Conservation (phyloP, 2,329 filamentous ascomycete species). For the Claviceps sp. region DNA sequence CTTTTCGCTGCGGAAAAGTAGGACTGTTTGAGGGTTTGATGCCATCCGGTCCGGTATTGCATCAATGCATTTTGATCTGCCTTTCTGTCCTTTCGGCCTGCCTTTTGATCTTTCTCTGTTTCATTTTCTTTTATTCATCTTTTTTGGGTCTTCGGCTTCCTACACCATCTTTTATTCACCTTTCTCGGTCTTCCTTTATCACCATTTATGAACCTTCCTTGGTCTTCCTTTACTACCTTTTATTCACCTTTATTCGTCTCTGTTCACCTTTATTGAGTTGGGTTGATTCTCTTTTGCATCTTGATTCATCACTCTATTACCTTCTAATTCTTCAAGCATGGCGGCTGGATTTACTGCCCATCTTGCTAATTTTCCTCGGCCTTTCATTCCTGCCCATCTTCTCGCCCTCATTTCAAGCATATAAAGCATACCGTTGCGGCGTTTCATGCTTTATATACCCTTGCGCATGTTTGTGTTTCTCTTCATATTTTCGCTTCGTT, state of each 20-base stretch:
- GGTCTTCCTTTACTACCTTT: not conserved
- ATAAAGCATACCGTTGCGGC: slow-evolving; percentile 8
- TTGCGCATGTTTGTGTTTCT: not conserved
- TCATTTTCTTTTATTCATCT: slow-evolving; percentile 1
- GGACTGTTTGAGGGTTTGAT: not conserved
- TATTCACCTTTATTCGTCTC: not conserved
- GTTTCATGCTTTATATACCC: slow-evolving; percentile 24
- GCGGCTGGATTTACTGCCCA: no score
- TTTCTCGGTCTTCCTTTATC: not conserved
- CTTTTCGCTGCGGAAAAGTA: slow-evolving; percentile 17
- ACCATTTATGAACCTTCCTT: slow-evolving; percentile 1
- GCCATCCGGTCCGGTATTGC: no score
- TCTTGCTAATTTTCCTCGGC: no score
- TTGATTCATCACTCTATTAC: no score
- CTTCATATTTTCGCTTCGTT: not conserved
- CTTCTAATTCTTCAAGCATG: no score
- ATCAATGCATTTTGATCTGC: no score
- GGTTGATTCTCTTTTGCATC: no score
- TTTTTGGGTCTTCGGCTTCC: slow-evolving; percentile 9
- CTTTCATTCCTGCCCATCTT: no score
- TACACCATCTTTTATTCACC: not conserved
- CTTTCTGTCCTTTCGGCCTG: no score
- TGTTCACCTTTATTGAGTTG: no score
- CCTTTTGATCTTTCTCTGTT: not conserved
- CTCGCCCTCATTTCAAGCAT: not conserved